phyloP scores from a whole-genome alignment of 331 rosid genomes.

The Quercus phellos region DNA sequence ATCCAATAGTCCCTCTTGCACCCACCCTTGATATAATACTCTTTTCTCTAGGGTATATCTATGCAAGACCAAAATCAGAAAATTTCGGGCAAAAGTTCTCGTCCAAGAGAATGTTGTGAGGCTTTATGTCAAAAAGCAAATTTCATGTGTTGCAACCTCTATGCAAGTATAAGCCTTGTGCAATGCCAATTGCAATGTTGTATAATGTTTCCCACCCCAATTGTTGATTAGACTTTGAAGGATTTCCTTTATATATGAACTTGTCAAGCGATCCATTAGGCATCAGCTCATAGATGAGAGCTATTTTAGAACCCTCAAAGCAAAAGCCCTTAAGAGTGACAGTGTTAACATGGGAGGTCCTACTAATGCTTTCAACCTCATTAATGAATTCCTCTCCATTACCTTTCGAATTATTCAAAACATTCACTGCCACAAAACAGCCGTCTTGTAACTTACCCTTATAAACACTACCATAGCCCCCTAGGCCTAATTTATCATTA shows the following conservation, averaged over 20 bases:
- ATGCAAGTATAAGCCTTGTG: slow-evolving; percentile 29
- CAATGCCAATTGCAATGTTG: slow-evolving; percentile 22
- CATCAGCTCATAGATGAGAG: slow-evolving; percentile 21
- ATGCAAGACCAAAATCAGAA: not conserved
- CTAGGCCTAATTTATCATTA: slow-evolving; percentile 25
- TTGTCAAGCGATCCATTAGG: slow-evolving; percentile 31
- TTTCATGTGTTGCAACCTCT: slow-evolving; percentile 12
- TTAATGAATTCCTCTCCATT: slow-evolving; percentile 18
- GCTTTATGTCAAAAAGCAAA: slow-evolving; percentile 13
- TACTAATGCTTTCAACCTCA: slow-evolving; percentile 27
- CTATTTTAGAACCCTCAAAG: slow-evolving; percentile 14
- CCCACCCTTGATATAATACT: not conserved
- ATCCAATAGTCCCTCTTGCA: not conserved
- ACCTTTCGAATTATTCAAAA: slow-evolving; percentile 10
- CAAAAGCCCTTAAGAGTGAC: slow-evolving; percentile 18
- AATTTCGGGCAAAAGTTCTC: not conserved
- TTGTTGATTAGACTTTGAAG: not conserved
- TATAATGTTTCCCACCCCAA: slow-evolving; percentile 14
- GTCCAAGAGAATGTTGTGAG: slow-evolving; percentile 15
- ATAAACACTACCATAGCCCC: slow-evolving; percentile 32
- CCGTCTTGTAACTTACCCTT: slow-evolving; percentile 18
- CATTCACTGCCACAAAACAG: slow-evolving; percentile 19
- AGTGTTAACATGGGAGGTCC: slow-evolving; percentile 24
- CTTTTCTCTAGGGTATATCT: not conserved
- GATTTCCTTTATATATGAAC: slow-evolving; percentile 11